Conservation (phyloP, 1,284 basidiomycete genomes). For the Anthracocystis walkeri region DNA sequence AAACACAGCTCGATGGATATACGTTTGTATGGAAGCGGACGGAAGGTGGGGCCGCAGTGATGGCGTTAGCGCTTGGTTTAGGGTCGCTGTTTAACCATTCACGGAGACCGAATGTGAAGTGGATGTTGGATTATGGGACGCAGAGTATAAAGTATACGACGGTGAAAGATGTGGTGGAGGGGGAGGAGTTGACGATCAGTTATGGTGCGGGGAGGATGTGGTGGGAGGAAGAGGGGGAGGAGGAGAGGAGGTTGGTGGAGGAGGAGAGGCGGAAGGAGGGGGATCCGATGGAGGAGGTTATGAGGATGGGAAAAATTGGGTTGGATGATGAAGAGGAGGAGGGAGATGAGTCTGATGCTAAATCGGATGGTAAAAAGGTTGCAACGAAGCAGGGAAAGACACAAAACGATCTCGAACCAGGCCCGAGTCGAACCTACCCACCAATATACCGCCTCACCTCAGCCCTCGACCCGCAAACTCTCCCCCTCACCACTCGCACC, state of each 20-base stretch:
- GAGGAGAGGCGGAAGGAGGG: constrained; percentile 10
- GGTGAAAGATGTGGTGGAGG: constrained; percentile 73
- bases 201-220: constrained; percentile 73
- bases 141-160: constrained; percentile 80
- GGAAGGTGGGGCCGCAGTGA: constrained; percentile 62
- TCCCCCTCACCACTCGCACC: constrained; percentile 72
- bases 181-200: constrained; percentile 83
- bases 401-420: constrained; percentile 32
- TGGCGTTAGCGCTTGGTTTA: constrained; percentile 87
- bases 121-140: constrained; percentile 72
- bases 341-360: not conserved
- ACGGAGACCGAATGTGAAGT: constrained; percentile 78
- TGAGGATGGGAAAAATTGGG: constrained; percentile 26
- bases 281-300: constrained; percentile 9
- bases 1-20: constrained; percentile 84
- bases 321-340: constrained; percentile 23
- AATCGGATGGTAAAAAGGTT: not conserved
- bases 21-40: constrained; percentile 81
- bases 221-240: constrained; percentile 54
- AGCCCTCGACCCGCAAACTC: constrained; percentile 68
- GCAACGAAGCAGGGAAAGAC: not conserved
- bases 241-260: constrained; percentile 11
- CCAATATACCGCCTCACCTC: constrained; percentile 69
- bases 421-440: constrained; percentile 36
- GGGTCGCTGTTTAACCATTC: constrained; percentile 84